A percentile compares a stretch with the other conserved stretches of the same genome.
Evolutionary conservation across 768 basidiomycete species (phyloP).

Genomic region (Kwoniella botswanensis): DNA sequence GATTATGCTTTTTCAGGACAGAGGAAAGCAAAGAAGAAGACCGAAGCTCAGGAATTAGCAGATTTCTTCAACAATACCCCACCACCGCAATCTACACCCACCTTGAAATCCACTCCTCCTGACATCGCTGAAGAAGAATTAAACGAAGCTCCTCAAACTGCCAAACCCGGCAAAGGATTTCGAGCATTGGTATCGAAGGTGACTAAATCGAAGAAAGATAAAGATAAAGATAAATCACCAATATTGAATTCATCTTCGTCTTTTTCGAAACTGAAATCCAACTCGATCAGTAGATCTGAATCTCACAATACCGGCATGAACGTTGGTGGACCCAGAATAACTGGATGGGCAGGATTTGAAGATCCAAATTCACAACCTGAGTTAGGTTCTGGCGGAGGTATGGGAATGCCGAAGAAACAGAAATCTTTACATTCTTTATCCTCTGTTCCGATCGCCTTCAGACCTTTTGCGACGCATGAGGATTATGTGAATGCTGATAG

Average conservation of each 20-base stretch:
- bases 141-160: slow-evolving; percentile 19
- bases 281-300: slow-evolving; percentile 4
- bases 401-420: slow-evolving; percentile 16
- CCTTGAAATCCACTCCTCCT: slow-evolving; percentile 10
- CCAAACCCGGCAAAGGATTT: slow-evolving; percentile 59
- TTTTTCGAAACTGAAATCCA: slow-evolving; percentile 9
- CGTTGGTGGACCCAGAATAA: slow-evolving; percentile 7
- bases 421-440: slow-evolving; percentile 18
- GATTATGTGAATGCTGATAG: neutral
- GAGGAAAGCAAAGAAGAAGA: slow-evolving; percentile 14
- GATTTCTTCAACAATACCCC: slow-evolving; percentile 50
- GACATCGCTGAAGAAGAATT: slow-evolving; percentile 8
- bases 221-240: slow-evolving; percentile 10
- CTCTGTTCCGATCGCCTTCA: slow-evolving; percentile 11
- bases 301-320: slow-evolving; percentile 3
- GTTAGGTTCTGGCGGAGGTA: neutral
- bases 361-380: slow-evolving; percentile 18
- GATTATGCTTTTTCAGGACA: slow-evolving; percentile 13
- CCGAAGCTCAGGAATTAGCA: slow-evolving; percentile 48
- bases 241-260: neutral
- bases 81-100: slow-evolving; percentile 21
- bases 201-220: slow-evolving; percentile 58
- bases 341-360: slow-evolving; percentile 22
- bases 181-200: slow-evolving; percentile 84
- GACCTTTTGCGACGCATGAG: slow-evolving; percentile 12